A percentile compares a stretch with the other conserved stretches of the same genome.
These are phyloP conservation scores for Pichia eremophila DNA, from an alignment of 805 yeast genomes.

Conservation along the genomic window DNA sequence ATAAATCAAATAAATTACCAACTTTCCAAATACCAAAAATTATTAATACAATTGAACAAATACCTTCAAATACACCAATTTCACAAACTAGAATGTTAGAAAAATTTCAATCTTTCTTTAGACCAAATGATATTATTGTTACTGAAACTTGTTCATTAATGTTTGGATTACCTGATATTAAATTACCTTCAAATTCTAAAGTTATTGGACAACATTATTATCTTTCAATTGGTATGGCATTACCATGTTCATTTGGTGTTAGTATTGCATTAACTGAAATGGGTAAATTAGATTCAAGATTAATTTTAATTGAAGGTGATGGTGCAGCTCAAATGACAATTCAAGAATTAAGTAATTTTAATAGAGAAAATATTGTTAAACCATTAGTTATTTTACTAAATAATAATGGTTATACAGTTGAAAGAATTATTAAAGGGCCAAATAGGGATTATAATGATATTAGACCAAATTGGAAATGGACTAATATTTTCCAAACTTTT, in stretches of 20 bases:
- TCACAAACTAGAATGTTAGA: constrained; percentile 39
- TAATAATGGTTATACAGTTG: constrained; percentile 85
- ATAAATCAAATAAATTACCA: constrained; percentile 12
- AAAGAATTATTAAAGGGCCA: constrained; percentile 77
- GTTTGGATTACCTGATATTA: constrained; percentile 64
- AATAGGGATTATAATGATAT: constrained; percentile 73
- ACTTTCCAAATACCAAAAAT: constrained; percentile 6
- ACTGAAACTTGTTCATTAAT: constrained; percentile 79
- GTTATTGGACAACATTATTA: constrained; percentile 64
- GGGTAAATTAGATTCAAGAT: constrained; percentile 32
- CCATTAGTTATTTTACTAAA: constrained; percentile 71
- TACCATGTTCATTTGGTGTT: constrained; percentile 81
- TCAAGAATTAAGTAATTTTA: constrained; percentile 46
- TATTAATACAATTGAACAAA: constrained; percentile 12
- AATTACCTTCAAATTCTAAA: constrained; percentile 45
- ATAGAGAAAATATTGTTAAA: constrained; percentile 44
- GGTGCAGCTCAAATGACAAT: constrained; percentile 93
- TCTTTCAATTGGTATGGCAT: constrained; percentile 80
- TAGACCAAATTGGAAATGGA: constrained; percentile 76
- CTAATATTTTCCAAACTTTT: constrained; percentile 53
- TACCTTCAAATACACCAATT: constrained; percentile 26
- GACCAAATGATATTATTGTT: constrained; percentile 61
- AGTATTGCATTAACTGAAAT: constrained; percentile 61
- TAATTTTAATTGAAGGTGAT: constrained; percentile 77
- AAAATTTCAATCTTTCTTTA: constrained; percentile 24